Evolutionary conservation across 768 basidiomycete genomes (phyloP), one percentile per base, ranked within the genome.

Genomic region (Hemileccinum rubropunctum): DNA sequence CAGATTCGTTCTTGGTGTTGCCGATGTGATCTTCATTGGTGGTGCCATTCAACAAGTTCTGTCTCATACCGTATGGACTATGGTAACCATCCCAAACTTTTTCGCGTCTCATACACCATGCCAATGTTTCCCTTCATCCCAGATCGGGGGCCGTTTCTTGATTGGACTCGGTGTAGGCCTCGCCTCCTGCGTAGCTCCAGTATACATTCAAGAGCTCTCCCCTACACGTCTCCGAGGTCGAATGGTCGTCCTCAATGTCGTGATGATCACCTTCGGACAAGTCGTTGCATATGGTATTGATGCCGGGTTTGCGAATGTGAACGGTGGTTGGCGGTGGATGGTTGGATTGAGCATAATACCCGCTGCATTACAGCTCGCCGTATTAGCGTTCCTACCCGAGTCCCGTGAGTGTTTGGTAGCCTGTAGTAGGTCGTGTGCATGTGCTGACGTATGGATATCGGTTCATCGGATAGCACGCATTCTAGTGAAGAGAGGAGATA

Each of bases 201-300:
- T 91, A 4, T 91, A 91, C 63, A 89, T 93, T 44, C 88, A 90
- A 61, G 90, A 92, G 65, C 76, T 91, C 17, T 82, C 88, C 0
- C 88, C 88, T 0, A 88, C 87, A 7, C 73, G 81, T 9, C 74
- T 86, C 23, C 76, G 88, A 6, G 90, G 88, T 5, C 74, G 86
- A 30, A 82, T 91, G 79, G 88, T 90, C 4, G 86, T 88, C 12
- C 71, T 91, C 46, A 91, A 91, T 62, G 86, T 90, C n/a, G 86
- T 90, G 1, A 81, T 83, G 71, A 88, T 92, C 60, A 93, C 90
- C 0, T 72, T 84, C 6, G 87, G 87, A 2, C 90, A 91, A 55
- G 87, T 91, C 27, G 76, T 90, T 41, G 86, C 87, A 0, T 91
- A 89, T 60, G 84, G 80, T 17, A 82, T 84, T 47, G 86, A 80